A percentile compares a stretch with the other conserved stretches of the same genome.
phyloP scores from a whole-genome alignment of 73 alveolate genomes.

The Paramecium octaurelia region DNA sequence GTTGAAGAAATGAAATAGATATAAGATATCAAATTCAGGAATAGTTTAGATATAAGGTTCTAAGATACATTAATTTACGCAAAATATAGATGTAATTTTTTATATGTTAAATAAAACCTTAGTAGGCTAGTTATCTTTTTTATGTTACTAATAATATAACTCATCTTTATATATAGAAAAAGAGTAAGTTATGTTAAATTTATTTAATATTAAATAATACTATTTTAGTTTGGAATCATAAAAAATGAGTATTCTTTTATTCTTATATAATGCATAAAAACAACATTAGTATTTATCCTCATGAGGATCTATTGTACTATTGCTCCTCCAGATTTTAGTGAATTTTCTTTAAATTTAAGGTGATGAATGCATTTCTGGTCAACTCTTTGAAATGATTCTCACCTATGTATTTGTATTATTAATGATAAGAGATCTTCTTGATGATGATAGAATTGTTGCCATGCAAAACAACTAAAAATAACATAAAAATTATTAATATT shows the following conservation, averaged over 20 bases:
- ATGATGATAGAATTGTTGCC: neutral
- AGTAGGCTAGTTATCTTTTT: too few relatives aligned
- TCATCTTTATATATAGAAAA: too few relatives aligned
- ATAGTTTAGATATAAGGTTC: neutral
- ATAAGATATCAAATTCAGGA: neutral
- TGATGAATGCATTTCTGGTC: neutral
- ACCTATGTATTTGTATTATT: neutral
- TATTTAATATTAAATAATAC: too few relatives aligned
- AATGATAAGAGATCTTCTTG: neutral
- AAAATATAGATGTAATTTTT: too few relatives aligned
- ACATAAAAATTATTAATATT: neutral
- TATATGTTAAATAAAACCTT: too few relatives aligned
- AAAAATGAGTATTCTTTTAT: neutral
- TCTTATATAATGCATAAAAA: neutral
- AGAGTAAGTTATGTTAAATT: too few relatives aligned
- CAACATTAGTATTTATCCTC: neutral
- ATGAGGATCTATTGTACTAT: neutral
- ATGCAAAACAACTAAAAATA: neutral
- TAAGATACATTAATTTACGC: too few relatives aligned
- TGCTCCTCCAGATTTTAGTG: neutral
- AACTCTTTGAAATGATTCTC: neutral
- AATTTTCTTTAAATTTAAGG: neutral
- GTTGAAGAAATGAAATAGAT: neutral
- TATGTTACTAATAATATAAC: too few relatives aligned
- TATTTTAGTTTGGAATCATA: neutral